A percentile compares a stretch with the other conserved stretches of the same genome.
These are phyloP conservation scores for Echites panduratus DNA, from an alignment of 257 asterid genomes.

Conservation along the genomic window DNA sequence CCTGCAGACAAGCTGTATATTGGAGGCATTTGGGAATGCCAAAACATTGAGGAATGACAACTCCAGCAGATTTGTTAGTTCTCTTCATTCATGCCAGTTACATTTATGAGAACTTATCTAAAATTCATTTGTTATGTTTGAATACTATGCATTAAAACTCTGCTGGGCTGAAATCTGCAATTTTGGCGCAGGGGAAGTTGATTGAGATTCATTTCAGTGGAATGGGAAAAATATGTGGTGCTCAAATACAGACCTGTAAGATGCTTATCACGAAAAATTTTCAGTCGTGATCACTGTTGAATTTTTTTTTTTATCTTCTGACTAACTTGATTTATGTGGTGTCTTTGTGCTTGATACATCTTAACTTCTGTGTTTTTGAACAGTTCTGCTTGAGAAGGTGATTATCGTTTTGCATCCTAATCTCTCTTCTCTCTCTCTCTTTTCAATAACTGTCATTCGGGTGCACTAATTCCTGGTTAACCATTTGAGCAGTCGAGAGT, in stretches of 20 bases:
- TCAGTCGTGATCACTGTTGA: background rate
- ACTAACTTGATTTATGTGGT: conserved; percentile 31
- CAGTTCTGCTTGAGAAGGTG: conserved; percentile 96
- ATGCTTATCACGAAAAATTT: conserved; percentile 20
- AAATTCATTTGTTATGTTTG: background rate
- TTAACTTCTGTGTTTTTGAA: conserved; percentile 27
- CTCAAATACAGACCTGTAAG: conserved; percentile 86
- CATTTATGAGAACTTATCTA: background rate
- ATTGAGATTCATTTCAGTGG: conserved; percentile 67
- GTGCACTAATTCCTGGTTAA: conserved; percentile 26
- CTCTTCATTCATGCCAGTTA: conserved; percentile 13
- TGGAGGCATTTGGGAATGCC: conserved; percentile 98
- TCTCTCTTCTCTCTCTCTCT: background rate
- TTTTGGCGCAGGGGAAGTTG: conserved; percentile 64
- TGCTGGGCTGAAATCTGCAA: background rate
- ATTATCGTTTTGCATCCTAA: conserved; percentile 19
- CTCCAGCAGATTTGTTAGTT: conserved; percentile 95
- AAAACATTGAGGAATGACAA: conserved; percentile 75
- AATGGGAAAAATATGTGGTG: conserved; percentile 68
- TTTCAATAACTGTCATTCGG: conserved; percentile 6
- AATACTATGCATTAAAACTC: background rate
- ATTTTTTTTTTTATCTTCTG: conserved; percentile 1
- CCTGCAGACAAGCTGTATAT: conserved; percentile 67
- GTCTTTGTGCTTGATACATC: conserved; percentile 33
- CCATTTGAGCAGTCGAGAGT: conserved; percentile 77